Evolutionary conservation across 2,329 filamentous ascomycete genomes (phyloP), one percentile per base, ranked within the genome.

Genomic region (Penicillium concentricum): DNA sequence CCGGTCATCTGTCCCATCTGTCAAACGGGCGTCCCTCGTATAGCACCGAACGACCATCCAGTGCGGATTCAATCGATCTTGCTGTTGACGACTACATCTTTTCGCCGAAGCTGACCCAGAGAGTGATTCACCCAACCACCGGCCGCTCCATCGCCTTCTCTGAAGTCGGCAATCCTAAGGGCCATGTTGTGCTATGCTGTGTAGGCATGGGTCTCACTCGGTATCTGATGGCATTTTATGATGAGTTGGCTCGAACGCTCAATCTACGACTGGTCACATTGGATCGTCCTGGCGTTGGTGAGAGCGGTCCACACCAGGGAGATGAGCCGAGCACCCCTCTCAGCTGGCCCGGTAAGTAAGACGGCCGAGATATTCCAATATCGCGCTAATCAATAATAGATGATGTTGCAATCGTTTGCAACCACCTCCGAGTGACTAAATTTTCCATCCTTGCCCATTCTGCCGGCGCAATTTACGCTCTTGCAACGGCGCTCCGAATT

Each of bases 391-490:
- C 1, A 35, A 2, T 20, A 26, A 43, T 16, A 51, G 86, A 88
- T 65, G 94, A 99, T 74, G 91, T 99, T 15, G 90, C 95, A 58
- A 88, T 92, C 51, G 96, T 99, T 57, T 99, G 94, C 72, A 91
- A 96, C 69, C 82, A 89, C 15, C 82, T 99, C 43, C 92, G 91
- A 65, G 95, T 99, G 61, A 94, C 88, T 12, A 96, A 96, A 65
- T 99, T 99, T 71, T 97, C 93, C 7, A 90, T 99, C 20, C 82
- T 99, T 2, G 94, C 94, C 2, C 94, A 99, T 74, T 97, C 93
- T 0, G 94, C 94, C 0, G 94, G 94, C 16, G 93, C 94, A n/a
- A 96, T 99, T 51, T 99, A 99, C 70, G 94, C 94, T 2, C 83
- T 99, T 18, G 94, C 94, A 0, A 97, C 94, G 0, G 94, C 94